phyloP scores from a whole-genome alignment of 1,284 basidiomycete genomes.

The Ustilago trichophora region DNA sequence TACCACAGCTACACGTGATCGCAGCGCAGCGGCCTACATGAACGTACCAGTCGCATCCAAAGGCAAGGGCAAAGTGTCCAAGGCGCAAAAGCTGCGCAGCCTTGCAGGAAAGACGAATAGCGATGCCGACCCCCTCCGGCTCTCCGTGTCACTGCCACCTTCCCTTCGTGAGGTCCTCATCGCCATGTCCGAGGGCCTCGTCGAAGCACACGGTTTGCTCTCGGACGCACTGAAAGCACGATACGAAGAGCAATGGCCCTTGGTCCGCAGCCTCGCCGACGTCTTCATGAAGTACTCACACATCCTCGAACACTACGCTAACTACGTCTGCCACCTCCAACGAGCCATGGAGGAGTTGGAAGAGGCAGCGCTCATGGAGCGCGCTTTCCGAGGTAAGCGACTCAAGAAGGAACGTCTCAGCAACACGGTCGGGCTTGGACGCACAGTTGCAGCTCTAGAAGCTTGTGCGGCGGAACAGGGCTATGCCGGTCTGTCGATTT shows the following conservation, averaged over 20 bases:
- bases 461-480: constrained; percentile 81
- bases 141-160: constrained; percentile 49
- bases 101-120: constrained; percentile 19
- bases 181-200: constrained; percentile 49
- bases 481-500: constrained; percentile 91
- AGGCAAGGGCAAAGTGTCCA: constrained; percentile 25
- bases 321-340: constrained; percentile 57
- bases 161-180: constrained; percentile 52
- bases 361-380: constrained; percentile 59
- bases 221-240: constrained; percentile 55
- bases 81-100: constrained; percentile 35
- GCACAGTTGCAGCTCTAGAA: constrained; percentile 72
- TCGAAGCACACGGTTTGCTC: constrained; percentile 49
- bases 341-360: constrained; percentile 56
- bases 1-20: constrained; percentile 25
- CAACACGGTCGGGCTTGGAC: constrained; percentile 54
- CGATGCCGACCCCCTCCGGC: constrained; percentile 29
- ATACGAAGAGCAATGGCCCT: constrained; percentile 61
- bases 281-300: constrained; percentile 53
- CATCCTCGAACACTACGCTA: constrained; percentile 53
- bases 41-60: neutral
- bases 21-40: constrained; percentile 29
- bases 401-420: constrained; percentile 55
- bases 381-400: constrained; percentile 57
- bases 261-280: constrained; percentile 58